A percentile compares a stretch with the other conserved stretches of the same genome.
Conservation (phyloP, 306 rosid species). For the Quercus robur region DNA sequence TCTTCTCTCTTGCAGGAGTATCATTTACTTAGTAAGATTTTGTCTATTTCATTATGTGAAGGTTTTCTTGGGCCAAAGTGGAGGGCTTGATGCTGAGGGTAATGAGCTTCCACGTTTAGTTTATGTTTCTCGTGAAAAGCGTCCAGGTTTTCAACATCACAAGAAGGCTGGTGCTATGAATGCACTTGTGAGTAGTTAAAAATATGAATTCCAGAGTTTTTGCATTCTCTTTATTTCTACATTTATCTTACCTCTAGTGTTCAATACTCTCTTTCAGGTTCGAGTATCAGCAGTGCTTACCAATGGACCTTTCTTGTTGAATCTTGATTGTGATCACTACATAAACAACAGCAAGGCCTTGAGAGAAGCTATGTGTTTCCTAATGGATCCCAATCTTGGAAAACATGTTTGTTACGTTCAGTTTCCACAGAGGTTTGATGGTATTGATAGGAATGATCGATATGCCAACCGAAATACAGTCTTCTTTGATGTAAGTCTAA, state of each 20-base stretch:
- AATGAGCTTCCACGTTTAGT: slow-evolving; percentile 90
- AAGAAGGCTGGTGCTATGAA: slow-evolving; percentile 99
- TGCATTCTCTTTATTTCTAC: background rate
- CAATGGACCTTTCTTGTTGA: slow-evolving; percentile 92
- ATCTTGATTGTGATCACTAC: slow-evolving; percentile 99
- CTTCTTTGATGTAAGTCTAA: slow-evolving; percentile 82
- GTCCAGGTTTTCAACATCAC: slow-evolving; percentile 99
- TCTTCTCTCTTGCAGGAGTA: background rate
- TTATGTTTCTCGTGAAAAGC: slow-evolving; percentile 99
- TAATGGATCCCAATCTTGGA: slow-evolving; percentile 98
- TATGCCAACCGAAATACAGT: slow-evolving; percentile 96
- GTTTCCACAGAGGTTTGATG: slow-evolving; percentile 98
- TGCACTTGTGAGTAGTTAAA: slow-evolving; percentile 70
- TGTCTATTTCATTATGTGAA: slow-evolving; percentile 23
- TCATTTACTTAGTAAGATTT: slow-evolving; percentile 3
- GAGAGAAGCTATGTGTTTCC: slow-evolving; percentile 96
- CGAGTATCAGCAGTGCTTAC: slow-evolving; percentile 99
- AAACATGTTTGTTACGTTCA: slow-evolving; percentile 91
- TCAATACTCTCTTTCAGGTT: slow-evolving; percentile 48
- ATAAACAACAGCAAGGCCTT: slow-evolving; percentile 95
- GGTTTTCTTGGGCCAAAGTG: slow-evolving; percentile 99
- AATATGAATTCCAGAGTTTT: background rate
- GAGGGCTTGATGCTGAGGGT: slow-evolving; percentile 95
- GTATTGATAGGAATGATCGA: slow-evolving; percentile 89
- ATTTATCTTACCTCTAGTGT: slow-evolving; percentile 3